Evolutionary conservation across 352 stramenopile species (phyloP), one percentile per base, ranked within the genome.

Genomic region (Phytophthora ohioensis): DNA sequence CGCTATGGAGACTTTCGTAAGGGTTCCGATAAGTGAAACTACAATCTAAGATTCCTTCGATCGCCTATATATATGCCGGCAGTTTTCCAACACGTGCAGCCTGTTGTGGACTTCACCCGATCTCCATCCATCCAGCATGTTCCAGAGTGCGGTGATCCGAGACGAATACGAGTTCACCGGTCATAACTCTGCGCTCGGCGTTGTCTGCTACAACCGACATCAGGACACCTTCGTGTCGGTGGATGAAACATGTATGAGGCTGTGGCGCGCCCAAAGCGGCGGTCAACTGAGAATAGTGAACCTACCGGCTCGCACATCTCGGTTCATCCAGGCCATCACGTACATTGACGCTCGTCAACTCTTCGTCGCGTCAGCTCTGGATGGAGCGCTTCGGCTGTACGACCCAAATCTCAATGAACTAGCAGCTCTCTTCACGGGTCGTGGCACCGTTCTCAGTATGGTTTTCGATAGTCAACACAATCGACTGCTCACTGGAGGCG

Each of bases 91-190:
- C 36, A 11, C 12, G 9, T 46, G 42, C 41, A 49, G 38, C 17
- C 11, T 5, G 36, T 35, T 11, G 4, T 36, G 21, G 21, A 27
- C 21, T 27, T 27, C 21, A 27, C 21, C 21, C 21, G n/a, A 47
- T 32, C 46, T 43, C 4, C 42, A 47, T 45, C 21, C 48, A 52
- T 41, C 35, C 21, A 35, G n/a, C 45, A 90, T 89, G 82, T 77
- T 85, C 34, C 84, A 92, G 72, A 91, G 80, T 59, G 86, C 82
- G 1, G 84, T 91, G 71, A 92, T 93, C 73, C 80, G 79, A 43
- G 77, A 87, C 48, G 74, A 91, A 55, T 87, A 68, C 47, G 58
- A 74, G 57, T 91, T 90, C 70, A 70, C 71, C 11, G 73, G 71
- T 51, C 86, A 93, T 63, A 91, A 91, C 53, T 84, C 86, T 11